These are phyloP conservation scores for Coniferiporia sulphurascens DNA, from an alignment of 1,284 basidiomycete genomes.

Conservation along the genomic window DNA sequence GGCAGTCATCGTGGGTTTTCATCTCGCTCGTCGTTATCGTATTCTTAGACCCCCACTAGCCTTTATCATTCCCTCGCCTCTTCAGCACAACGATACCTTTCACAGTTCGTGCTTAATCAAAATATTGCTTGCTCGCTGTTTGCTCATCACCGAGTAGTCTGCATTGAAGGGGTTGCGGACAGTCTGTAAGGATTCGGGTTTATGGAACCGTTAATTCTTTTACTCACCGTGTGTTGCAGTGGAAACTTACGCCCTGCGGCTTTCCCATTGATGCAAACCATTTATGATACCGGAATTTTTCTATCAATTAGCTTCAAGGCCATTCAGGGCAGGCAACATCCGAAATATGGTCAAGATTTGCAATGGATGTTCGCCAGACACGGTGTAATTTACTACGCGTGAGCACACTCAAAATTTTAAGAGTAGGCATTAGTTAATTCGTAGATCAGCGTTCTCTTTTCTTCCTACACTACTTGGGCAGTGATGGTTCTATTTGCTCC, in stretches of 20 bases:
- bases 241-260: constrained; percentile 6
- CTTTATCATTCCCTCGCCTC: background rate
- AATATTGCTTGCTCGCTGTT: background rate
- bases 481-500: constrained; percentile 4
- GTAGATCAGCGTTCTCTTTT: background rate
- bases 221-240: background rate
- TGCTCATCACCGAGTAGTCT: background rate
- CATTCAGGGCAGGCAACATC: background rate
- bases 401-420: background rate
- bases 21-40: background rate
- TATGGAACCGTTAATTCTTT: background rate
- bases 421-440: background rate
- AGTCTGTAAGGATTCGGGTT: background rate
- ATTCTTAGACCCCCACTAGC: background rate
- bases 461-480: background rate
- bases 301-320: background rate
- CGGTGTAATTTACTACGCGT: background rate
- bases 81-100: background rate
- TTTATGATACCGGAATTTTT: background rate
- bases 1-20: constrained; percentile 1
- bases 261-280: constrained; percentile 11
- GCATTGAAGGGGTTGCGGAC: constrained; percentile 1
- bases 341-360: background rate
- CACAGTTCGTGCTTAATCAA: background rate
- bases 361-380: background rate